Evolutionary conservation across 352 stramenopile species (phyloP), one percentile per base, ranked within the genome.

Genomic region (Plasmopara muralis): DNA sequence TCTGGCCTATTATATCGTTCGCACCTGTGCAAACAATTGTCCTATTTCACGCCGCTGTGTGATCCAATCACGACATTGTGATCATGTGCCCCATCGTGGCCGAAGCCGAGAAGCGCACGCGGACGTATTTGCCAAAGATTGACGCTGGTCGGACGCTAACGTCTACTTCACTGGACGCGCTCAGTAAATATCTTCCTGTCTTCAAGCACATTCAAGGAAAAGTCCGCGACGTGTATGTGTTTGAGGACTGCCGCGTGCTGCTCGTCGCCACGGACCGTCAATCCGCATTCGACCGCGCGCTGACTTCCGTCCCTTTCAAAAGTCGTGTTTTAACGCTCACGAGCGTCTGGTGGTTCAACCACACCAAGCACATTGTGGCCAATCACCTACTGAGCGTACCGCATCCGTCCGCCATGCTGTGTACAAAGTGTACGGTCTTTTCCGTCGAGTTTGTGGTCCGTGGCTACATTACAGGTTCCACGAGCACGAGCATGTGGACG

Each of bases 371-470:
- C 70, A 97, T 99, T 51, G 92, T 98, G 60, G 80, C 90, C 37
- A 99, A 99, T 81, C 96, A 99, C 77, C 62, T 99, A 38, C 51
- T 99, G 9, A 65, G 69, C n/a, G 65, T 95, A 42, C 95, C 97
- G 7, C 89, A 99, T 70, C 83, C 95, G 31, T 97, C 98, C 55
- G 91, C 97, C 15, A 97, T 93, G 59, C 83, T 99, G 47, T 97
- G 91, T 35, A 93, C 89, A 49, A 98, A 98, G 60, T 98, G 95
- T 71, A 90, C 74, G 25, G 85, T 92, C 9, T 99, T 99, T 64
- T 86, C 96, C 0, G 96, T 99, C 63, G 97, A 99, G 77, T 99
- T 99, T 67, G 97, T 99, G 46, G 95, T 99, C 42, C 86, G 97
- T 58, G 95, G 89, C 37, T 79, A 99, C 97, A 84, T 95, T 48